Base-by-base conservation (phyloP, 176 grass and related monocot species). In the Olyra latifolia region DNA sequence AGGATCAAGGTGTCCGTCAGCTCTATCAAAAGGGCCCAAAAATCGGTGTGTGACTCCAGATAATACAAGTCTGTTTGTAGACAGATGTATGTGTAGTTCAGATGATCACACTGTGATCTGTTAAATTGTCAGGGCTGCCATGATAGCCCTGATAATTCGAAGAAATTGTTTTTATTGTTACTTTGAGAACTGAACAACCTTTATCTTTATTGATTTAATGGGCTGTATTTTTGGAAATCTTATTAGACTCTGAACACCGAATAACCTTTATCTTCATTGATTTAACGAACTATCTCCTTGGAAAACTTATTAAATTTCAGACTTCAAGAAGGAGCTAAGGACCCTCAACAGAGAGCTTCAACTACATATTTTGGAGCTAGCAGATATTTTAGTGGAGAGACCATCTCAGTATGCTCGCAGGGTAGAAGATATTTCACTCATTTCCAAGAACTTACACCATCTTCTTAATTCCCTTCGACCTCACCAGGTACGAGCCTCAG, bases 321-420 rank as follows among this genome's bases (percentile, higher is more conserved):
- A 98, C 32, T 95, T 98, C 45, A 98, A 93, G 42, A 89, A 88
- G 86, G 95, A 95, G 71, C 85, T 98, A 88, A 94, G 70, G 29
- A 83, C 90, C 44, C 84, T 98, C 42, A 98, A 98, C 86, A 90
- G 95, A 80, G 92, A 98, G 54, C 90, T 98, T 71, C 92, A 98
- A 77, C 88, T 98, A 17, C 95, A 98, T 86, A 93, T 98, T 75
- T 69, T 95, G 84, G 95, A 95, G 81, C 66, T 98, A 74, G 95
- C 92, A 69, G 92, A 93, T 91, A 89, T 98, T 81, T 75, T 95
- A 77, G 88, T 98, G 68, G 92, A 98, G 82, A 90, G 95, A 47
- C 92, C 90, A 16, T 95, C 95, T 79, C 92, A 98, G 82, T 95
- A 91, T 91, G 88, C 95, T 75, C 84, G 86, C 43, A 93, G 92